Evolutionary conservation across 2,329 filamentous ascomycete species (phyloP).

Genomic region (Curvularia eragrostidis): DNA sequence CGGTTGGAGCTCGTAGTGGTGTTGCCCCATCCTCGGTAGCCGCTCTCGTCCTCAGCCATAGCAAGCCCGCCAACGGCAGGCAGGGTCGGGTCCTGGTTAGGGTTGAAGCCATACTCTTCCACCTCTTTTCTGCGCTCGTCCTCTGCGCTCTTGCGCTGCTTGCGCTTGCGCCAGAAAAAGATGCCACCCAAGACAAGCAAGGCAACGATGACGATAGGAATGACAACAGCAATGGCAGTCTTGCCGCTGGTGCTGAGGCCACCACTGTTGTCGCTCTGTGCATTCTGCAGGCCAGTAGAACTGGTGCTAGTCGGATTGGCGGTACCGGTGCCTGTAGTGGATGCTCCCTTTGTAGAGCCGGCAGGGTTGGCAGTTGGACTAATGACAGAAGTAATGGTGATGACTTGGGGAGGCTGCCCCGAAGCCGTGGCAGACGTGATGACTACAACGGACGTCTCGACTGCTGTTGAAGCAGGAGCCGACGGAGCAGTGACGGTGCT

Average conservation of each 20-base stretch:
- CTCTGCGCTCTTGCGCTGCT: constrained; percentile 81
- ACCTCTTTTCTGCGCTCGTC: constrained; percentile 94
- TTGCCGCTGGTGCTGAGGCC: constrained; percentile 69
- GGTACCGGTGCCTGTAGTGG: constrained; percentile 11
- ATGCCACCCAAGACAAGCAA: constrained; percentile 77
- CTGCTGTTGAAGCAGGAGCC: constrained; percentile 26
- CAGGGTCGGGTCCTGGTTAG: constrained; percentile 90
- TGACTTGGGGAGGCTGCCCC: constrained; percentile 29
- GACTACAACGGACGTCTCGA: constrained; percentile 29
- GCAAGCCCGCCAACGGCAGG: constrained; percentile 63
- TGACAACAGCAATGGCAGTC: constrained; percentile 91
- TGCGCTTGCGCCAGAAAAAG: constrained; percentile 87
- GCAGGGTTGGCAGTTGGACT: constrained; percentile 15
- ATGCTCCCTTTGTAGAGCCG: constrained; percentile 12
- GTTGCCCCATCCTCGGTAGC: constrained; percentile 94
- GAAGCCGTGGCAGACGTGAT: constrained; percentile 31
- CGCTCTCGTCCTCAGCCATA: constrained; percentile 76
- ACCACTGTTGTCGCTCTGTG: constrained; percentile 16
- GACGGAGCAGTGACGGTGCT: constrained; percentile 35
- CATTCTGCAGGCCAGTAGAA: constrained; percentile 21
- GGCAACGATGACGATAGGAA: constrained; percentile 88
- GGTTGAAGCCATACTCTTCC: constrained; percentile 96
- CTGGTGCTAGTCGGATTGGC: constrained; percentile 18
- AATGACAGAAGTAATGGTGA: constrained; percentile 27
- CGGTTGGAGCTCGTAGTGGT: constrained; percentile 72